Conservation (phyloP, 768 basidiomycete genomes). For the Suillus subaureus region DNA sequence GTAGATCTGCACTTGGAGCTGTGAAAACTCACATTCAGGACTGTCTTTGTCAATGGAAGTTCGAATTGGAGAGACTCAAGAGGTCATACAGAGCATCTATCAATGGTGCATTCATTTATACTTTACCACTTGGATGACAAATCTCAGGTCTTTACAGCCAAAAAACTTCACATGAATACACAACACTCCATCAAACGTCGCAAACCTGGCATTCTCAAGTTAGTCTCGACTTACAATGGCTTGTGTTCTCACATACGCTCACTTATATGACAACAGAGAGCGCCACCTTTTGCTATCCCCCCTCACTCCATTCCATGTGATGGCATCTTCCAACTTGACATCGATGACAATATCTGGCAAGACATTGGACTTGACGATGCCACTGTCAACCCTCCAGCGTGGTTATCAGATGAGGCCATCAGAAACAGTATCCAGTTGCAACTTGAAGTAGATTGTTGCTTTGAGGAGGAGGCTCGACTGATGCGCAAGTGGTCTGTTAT, state of each 20-base stretch:
- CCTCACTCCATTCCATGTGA: too few species aligned
- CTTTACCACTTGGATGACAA: slow-evolving; percentile 16
- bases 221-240: slow-evolving; percentile 30
- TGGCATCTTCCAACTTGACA: too few species aligned
- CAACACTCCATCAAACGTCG: slow-evolving; percentile 23
- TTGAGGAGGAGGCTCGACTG: too few species aligned
- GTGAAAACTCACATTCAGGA: slow-evolving; percentile 19
- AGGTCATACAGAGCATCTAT: slow-evolving; percentile 11
- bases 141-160: slow-evolving; percentile 25
- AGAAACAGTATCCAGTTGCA: too few species aligned
- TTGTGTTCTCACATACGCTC: slow-evolving; percentile 21
- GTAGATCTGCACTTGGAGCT: too few species aligned
- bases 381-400: too few species aligned
- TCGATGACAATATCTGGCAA: too few species aligned
- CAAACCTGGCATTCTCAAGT: slow-evolving; percentile 26
- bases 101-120: slow-evolving; percentile 14
- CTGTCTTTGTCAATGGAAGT: slow-evolving; percentile 15
- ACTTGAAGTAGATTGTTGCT: too few species aligned
- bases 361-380: too few species aligned
- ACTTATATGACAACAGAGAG: slow-evolving; percentile 17
- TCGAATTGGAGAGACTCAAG: slow-evolving; percentile 19
- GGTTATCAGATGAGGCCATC: too few species aligned
- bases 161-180: slow-evolving; percentile 29
- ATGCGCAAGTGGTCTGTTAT: too few species aligned
- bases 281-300: slow-evolving; percentile 22